Percentiles rank a stretch among this genome's conserved stretches.
Evolutionary conservation across 768 basidiomycete genomes (phyloP).

Genomic region (Kwoniella dendrophila): DNA sequence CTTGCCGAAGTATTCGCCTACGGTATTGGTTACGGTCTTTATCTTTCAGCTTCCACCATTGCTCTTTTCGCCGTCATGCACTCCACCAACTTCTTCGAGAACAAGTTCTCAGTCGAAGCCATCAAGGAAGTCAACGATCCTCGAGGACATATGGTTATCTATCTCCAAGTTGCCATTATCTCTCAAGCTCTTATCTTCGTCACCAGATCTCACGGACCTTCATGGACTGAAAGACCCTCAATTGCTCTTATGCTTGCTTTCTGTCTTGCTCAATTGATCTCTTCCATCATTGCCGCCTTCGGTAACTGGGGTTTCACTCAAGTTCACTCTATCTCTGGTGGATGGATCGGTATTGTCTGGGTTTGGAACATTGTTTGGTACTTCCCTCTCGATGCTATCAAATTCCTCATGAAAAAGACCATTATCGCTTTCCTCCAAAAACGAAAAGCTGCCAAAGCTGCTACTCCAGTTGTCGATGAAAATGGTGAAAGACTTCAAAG

Average conservation of each 20-base stretch:
- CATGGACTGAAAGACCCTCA: slow-evolving; percentile 61
- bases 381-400: slow-evolving; percentile 90
- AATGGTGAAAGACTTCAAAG: slow-evolving; percentile 75
- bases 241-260: slow-evolving; percentile 85
- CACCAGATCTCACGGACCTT: slow-evolving; percentile 74
- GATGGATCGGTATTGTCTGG: slow-evolving; percentile 98
- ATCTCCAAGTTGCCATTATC: slow-evolving; percentile 81
- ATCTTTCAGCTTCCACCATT: slow-evolving; percentile 84
- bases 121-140: slow-evolving; percentile 79
- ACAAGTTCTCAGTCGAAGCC: slow-evolving; percentile 86
- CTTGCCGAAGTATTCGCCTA: slow-evolving; percentile 93
- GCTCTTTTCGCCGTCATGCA: slow-evolving; percentile 80
- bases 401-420: slow-evolving; percentile 94
- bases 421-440: slow-evolving; percentile 81
- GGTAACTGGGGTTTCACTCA: slow-evolving; percentile 93
- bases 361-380: slow-evolving; percentile 93
- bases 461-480: slow-evolving; percentile 59
- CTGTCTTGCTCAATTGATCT: slow-evolving; percentile 88
- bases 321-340: slow-evolving; percentile 76
- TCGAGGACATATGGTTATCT: slow-evolving; percentile 55
- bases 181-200: slow-evolving; percentile 97
- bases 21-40: slow-evolving; percentile 92
- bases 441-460: slow-evolving; percentile 57
- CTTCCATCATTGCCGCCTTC: slow-evolving; percentile 92
- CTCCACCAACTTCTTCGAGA: slow-evolving; percentile 85